These are phyloP conservation scores for Eremochloa ophiuroides DNA, from an alignment of 176 grass and related monocot species.

Conservation along the genomic window DNA sequence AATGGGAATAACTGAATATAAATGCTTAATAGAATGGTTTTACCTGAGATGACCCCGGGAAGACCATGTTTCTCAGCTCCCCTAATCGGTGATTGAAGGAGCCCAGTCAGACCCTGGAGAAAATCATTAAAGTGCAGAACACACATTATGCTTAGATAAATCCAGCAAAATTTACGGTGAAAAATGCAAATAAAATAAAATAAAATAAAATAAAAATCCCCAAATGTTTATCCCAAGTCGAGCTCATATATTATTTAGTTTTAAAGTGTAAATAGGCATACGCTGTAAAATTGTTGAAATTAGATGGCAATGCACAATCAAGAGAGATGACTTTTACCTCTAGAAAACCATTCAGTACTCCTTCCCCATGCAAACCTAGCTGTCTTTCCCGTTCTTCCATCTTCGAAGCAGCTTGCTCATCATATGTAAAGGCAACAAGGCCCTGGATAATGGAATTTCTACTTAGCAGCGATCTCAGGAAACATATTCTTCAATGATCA, in stretches of 20 bases:
- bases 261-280: not conserved
- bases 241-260: not conserved
- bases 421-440: conserved; percentile 91
- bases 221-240: not conserved
- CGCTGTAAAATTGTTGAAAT: conserved; percentile 18
- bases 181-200: conserved; percentile 20
- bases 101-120: conserved; percentile 85
- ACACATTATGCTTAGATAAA: conserved; percentile 2
- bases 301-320: conserved; percentile 4
- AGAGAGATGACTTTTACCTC: conserved; percentile 53
- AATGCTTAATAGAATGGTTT: not conserved
- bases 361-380: conserved; percentile 81
- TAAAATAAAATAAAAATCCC: conserved; percentile 15
- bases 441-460: conserved; percentile 59
- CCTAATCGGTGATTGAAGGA: conserved; percentile 91
- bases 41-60: conserved; percentile 91
- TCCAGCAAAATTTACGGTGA: not conserved
- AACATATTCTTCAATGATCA: conserved; percentile 17
- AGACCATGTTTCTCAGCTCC: conserved; percentile 97
- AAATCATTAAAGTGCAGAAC: conserved; percentile 23
- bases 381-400: conserved; percentile 74
- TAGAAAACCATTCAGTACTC: conserved; percentile 86
- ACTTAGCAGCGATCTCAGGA: conserved; percentile 2
- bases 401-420: conserved; percentile 66
- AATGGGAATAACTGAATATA: conserved; percentile 1